Evolutionary conservation across 1,284 basidiomycete species (phyloP).

Genomic region (Puccinia triticina): DNA sequence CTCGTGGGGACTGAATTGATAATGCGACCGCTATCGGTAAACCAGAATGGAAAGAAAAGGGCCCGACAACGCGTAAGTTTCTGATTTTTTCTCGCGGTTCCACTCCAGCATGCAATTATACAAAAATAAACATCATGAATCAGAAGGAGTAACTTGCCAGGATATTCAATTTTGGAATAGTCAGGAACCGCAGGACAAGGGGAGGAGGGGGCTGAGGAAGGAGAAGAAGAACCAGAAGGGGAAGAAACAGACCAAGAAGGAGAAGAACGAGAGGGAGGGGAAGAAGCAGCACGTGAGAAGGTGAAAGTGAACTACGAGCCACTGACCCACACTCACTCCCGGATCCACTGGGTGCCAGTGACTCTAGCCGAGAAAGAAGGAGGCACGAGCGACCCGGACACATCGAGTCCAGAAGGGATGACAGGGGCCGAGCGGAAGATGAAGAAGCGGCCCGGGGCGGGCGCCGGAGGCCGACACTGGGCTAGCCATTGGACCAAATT

Average conservation of each 20-base stretch:
- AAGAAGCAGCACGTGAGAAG: background rate
- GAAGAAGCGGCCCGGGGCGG: slow-evolving; percentile 21
- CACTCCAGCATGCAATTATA: background rate
- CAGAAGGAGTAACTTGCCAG: background rate
- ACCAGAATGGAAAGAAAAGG: background rate
- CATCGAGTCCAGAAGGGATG: slow-evolving; percentile 30
- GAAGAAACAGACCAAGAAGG: too few species aligned
- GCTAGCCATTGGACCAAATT: slow-evolving; percentile 47
- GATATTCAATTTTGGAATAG: background rate
- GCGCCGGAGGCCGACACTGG: slow-evolving; percentile 38
- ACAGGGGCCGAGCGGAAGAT: slow-evolving; percentile 17
- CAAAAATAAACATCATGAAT: background rate
- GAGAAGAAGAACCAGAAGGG: background rate
- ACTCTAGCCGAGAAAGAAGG: slow-evolving; percentile 4
- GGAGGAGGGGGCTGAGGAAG: background rate
- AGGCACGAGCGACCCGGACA: background rate
- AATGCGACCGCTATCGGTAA: slow-evolving; percentile 10
- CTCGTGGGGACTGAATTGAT: slow-evolving; percentile 45
- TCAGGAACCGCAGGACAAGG: background rate
- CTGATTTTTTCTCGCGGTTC: background rate
- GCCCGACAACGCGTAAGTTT: background rate
- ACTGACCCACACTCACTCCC: background rate
- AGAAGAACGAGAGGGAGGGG: background rate
- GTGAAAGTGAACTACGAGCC: slow-evolving; percentile 28
- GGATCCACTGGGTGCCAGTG: slow-evolving; percentile 35